phyloP scores from a whole-genome alignment of 352 stramenopile genomes.

The Phytophthora citricola region DNA sequence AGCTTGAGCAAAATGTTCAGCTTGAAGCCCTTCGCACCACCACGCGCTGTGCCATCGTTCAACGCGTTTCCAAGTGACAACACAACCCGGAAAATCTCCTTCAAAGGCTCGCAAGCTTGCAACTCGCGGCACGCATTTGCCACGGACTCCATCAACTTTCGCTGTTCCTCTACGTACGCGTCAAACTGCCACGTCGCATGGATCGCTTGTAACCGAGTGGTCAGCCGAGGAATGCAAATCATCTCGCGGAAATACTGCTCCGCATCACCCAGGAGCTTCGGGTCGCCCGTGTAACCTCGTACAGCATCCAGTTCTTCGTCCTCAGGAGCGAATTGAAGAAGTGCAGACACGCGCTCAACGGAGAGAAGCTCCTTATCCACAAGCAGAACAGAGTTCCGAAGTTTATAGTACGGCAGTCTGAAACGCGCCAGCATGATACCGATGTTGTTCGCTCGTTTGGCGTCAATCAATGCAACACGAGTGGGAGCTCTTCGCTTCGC shows the following conservation, averaged over 20 bases:
- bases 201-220: constrained; percentile 76
- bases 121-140: constrained; percentile 91
- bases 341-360: constrained; percentile 69
- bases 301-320: constrained; percentile 75
- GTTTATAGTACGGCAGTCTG: constrained; percentile 80
- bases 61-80: constrained; percentile 91
- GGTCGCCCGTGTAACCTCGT: constrained; percentile 65
- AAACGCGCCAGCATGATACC: constrained; percentile 89
- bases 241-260: constrained; percentile 86
- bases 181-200: constrained; percentile 89
- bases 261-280: constrained; percentile 78
- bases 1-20: constrained; percentile 91
- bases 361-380: constrained; percentile 83
- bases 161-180: constrained; percentile 81
- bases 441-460: constrained; percentile 88
- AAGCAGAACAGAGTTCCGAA: constrained; percentile 77
- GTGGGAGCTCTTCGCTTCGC: constrained; percentile 71
- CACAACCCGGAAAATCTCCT: constrained; percentile 88
- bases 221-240: constrained; percentile 63
- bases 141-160: constrained; percentile 81
- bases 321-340: constrained; percentile 85
- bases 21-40: constrained; percentile 88
- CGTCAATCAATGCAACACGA: constrained; percentile 81
- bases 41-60: constrained; percentile 87
- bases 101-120: constrained; percentile 86